Evolutionary conservation across 371 early-diverging fungal species (phyloP), one percentile per base, ranked within the genome.

Genomic region (Gilbertella persicaria): DNA sequence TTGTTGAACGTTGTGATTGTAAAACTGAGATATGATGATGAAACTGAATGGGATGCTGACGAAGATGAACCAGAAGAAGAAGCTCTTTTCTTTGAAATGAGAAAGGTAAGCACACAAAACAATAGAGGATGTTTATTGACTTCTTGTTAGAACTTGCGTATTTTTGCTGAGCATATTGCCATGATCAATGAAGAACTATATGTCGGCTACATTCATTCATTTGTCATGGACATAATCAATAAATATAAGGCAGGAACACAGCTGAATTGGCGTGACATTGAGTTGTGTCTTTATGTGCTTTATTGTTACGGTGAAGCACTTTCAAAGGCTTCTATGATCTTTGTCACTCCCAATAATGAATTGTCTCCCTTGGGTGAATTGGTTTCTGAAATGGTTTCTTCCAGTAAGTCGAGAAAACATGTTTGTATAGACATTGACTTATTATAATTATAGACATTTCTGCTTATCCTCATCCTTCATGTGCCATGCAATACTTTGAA

Each of bases 11-110:
- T 84, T 0, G 65, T 94, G 21, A 83, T 95, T 24, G 62, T 80
- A 41, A 96, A 96, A 76, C 87, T 95, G 83, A 90, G 92, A 73
- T 96, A 93, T 58, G 85, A 93, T 61, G 88, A 88, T 28, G 95
- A 87, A 28, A 78, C 81, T 30, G 90, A 89, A 13, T 89, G 86
- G 77, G 85, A 85, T 38, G 85, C 84, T 29, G 86, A 80, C 23
- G 89, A 86, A 20, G 90, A 89, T 38, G 93, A 86, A 29, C 89
- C 73, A 9, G 81, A 92, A 56, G 88, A 87, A 46, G 93, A 90
- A 45, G 60, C 60, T 0, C 54, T 86, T 43, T 94, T 95, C 59
- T 56, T 67, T 19, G 87, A 90, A 55, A 67, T 92, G 73, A 83
- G 95, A 45, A 87, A 89, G 78, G 90, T 87, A 70, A 38, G 10